A percentile compares a stretch with the other conserved stretches of the same genome.
Evolutionary conservation across 495 filamentous ascomycete genomes (phyloP).

Genomic region (Aspergillus kassunensis): DNA sequence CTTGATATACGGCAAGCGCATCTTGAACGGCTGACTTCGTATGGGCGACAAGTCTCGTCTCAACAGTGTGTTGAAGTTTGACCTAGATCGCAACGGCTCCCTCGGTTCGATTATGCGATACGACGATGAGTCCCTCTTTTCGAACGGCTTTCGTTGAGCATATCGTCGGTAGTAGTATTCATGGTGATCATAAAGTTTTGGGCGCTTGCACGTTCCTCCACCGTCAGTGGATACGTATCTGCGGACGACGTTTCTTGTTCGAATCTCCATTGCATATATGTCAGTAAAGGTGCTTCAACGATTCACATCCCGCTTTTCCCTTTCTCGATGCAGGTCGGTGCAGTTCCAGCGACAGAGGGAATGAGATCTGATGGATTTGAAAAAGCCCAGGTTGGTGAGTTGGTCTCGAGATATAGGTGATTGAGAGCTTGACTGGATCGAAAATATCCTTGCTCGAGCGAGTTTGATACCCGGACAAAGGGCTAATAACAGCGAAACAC

Average conservation of each 20-base stretch:
- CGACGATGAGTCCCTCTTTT: conserved; percentile 1
- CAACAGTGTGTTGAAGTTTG: background rate
- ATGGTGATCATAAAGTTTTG: conserved; percentile 9
- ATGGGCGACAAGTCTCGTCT: conserved; percentile 10
- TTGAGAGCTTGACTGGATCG: background rate
- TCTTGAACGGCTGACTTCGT: conserved; percentile 14
- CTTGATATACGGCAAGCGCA: conserved; percentile 15
- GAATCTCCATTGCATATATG: conserved; percentile 17
- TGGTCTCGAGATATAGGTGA: conserved; percentile 8
- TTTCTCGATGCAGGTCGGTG: background rate
- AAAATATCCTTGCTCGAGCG: background rate
- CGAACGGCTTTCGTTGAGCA: conserved; percentile 1
- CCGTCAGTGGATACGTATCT: conserved; percentile 11
- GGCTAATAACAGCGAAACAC: conserved; percentile 5
- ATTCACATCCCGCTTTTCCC: conserved; percentile 14
- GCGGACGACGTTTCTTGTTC: conserved; percentile 18
- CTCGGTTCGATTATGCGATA: conserved; percentile 13
- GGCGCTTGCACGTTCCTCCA: conserved; percentile 5
- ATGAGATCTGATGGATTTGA: background rate
- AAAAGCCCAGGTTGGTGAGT: background rate
- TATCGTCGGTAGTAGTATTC: conserved; percentile 12
- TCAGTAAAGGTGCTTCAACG: conserved; percentile 8
- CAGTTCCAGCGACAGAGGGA: background rate
- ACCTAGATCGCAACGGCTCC: conserved; percentile 4
- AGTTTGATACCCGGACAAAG: conserved; percentile 10